Base-by-base conservation (phyloP, 179 eudicot genomes). In the Silene noctiflora region DNA sequence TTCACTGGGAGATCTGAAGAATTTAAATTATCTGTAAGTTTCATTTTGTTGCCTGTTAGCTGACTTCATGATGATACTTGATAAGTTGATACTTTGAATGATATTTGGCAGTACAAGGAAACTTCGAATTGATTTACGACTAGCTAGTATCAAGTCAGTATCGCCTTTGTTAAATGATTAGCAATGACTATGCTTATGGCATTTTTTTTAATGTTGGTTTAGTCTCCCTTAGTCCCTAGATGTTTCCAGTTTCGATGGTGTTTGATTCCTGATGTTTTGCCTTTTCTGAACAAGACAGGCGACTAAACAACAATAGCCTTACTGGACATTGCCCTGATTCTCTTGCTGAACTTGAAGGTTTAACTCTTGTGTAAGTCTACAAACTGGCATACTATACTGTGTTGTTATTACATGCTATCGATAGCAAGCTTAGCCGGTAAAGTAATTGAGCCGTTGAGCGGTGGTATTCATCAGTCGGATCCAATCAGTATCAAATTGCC, bases 21-120 rank as follows among this genome's bases (percentile, higher is more conserved):
- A 81, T 77, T 83, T 94, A 69, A 89, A 89, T 75, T 90, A 90
- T 71, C 81, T 94, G 98, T 94, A 82, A 84, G 98, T 88, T 81
- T 67, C 69, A 14, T 7, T 39, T 39, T 39, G 7, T 4, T 4
- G 6, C 39, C 39, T 33, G 39, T 33, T 33, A 29, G 33, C 33
- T 29, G 4, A 29, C 42, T 0, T 35, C 42, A 35, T 6, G 42
- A 35, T 4, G 42, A 35, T 35, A 35, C 4, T 25, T 25, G 27
- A 25, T 25, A n/a, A 25, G 27, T 3, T 35, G 42, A 35, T 35
- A 35, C 42, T 35, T 35, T 35, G 42, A 35, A 35, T 35, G 33
- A 29, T 29, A 29, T 29, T 29, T 29, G 33, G 33, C 33, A 3
- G 33, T 3, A 29, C 33, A 3, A 1, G 33, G 33, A 29, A 29